Evolutionary conservation across 768 basidiomycete genomes (phyloP).

Genomic region (Pleurotus tuber-regium): DNA sequence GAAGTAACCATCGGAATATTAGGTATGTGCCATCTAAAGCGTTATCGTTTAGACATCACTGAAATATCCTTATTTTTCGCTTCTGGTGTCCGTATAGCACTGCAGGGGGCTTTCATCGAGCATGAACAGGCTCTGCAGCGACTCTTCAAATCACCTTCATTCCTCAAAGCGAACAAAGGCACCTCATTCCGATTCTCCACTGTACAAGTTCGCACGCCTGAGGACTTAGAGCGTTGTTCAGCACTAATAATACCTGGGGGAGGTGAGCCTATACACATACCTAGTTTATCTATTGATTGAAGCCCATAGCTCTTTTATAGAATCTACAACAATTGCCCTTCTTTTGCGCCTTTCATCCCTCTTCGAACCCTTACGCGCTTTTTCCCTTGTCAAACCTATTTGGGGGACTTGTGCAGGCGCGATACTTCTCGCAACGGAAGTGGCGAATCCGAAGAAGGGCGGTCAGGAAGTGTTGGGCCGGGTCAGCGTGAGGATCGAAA

Average conservation of each 20-base stretch:
- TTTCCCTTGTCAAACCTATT: slow-evolving; percentile 69
- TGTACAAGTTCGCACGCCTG: slow-evolving; percentile 65
- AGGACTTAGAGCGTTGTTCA: slow-evolving; percentile 75
- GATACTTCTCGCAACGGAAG: slow-evolving; percentile 74
- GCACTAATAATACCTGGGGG: slow-evolving; percentile 94
- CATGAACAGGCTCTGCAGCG: slow-evolving; percentile 72
- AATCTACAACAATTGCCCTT: slow-evolving; percentile 90
- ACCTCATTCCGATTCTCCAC: slow-evolving; percentile 36
- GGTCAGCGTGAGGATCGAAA: slow-evolving; percentile 72
- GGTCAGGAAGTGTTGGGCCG: slow-evolving; percentile 86
- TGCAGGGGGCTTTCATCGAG: slow-evolving; percentile 92
- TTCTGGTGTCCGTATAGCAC: too few species aligned
- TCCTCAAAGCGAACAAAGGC: not conserved
- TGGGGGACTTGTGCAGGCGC: slow-evolving; percentile 99
- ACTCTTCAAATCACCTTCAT: slow-evolving; percentile 32
- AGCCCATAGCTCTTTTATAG: slow-evolving; percentile 32
- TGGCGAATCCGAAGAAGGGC: slow-evolving; percentile 77
- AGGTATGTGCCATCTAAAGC: not conserved
- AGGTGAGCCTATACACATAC: slow-evolving; percentile 38
- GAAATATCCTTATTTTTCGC: not conserved
- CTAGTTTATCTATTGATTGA: not conserved
- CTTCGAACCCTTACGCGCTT: slow-evolving; percentile 73
- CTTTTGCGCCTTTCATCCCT: slow-evolving; percentile 73
- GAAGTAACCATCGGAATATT: slow-evolving; percentile 1
- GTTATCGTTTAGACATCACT: not conserved